Evolutionary conservation across 345 rosid species (phyloP).

Genomic region (Gossypium rotundifolium): DNA sequence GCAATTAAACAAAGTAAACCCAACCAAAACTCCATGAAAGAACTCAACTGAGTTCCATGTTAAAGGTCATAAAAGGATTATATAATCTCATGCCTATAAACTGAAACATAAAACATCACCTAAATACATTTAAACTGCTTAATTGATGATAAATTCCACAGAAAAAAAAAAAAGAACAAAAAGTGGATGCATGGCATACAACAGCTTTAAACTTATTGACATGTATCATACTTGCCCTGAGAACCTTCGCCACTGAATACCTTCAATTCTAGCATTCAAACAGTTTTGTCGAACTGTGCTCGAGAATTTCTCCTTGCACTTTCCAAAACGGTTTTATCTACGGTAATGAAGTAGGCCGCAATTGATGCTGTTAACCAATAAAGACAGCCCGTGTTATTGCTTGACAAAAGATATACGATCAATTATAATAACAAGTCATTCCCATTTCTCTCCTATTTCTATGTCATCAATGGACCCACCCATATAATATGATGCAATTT

Average conservation of each 20-base stretch:
- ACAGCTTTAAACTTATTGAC: neutral
- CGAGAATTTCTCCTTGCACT: constrained; percentile 44
- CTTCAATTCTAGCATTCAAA: constrained; percentile 11
- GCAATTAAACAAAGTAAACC: neutral
- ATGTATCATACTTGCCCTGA: neutral
- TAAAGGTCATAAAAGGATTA: neutral
- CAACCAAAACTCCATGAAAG: neutral
- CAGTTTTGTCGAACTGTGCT: constrained; percentile 26
- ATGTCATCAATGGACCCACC: neutral
- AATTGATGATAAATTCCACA: too few species aligned
- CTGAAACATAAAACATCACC: neutral
- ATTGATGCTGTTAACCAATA: constrained; percentile 40
- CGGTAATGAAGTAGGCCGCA: constrained; percentile 56
- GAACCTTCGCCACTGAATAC: neutral
- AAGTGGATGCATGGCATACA: neutral
- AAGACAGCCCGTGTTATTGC: neutral
- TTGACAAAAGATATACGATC: neutral
- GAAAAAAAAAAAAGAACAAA: too few species aligned
- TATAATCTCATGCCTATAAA: neutral
- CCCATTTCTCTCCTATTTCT: neutral
- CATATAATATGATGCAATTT: neutral
- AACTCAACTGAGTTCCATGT: neutral
- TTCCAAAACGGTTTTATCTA: constrained; percentile 51
- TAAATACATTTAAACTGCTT: neutral
- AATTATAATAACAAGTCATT: neutral